Percentiles rank a stretch among this genome's conserved stretches.
Evolutionary conservation across 176 grass and related monocot genomes (phyloP).

Genomic region (Oropetium thomaeum): DNA sequence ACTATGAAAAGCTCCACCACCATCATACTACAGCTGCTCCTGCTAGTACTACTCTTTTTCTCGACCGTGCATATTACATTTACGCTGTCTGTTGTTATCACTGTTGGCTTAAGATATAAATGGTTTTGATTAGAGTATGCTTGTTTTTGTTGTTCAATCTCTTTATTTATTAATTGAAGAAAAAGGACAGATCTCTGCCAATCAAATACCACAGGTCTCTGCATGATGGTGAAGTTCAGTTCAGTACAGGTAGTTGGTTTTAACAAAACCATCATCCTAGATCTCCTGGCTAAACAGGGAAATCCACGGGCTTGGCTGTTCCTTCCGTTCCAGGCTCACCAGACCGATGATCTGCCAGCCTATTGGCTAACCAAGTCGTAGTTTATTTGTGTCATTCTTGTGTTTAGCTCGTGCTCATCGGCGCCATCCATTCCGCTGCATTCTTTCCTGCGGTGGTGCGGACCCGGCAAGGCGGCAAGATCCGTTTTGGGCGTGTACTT

Average conservation of each 20-base stretch:
- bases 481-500: not conserved
- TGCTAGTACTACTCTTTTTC: no score
- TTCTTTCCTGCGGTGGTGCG: not conserved
- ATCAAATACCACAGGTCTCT: no score
- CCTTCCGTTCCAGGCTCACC: not conserved
- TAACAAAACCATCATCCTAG: not conserved
- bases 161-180: no score
- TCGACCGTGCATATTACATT: no score
- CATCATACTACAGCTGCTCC: no score
- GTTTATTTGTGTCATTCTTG: not conserved
- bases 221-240: not conserved
- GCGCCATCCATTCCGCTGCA: not conserved
- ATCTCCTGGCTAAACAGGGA: not conserved
- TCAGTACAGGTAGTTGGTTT: not conserved
- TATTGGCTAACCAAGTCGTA: not conserved
- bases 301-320: not conserved
- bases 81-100: no score
- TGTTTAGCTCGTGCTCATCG: not conserved
- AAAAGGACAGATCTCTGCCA: no score
- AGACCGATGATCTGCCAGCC: not conserved
- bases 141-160: no score
- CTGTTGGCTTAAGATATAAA: no score
- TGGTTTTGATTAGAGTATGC: no score
- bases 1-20: no score
- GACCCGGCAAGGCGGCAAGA: no score